Evolutionary conservation across 768 basidiomycete species (phyloP), one percentile per base, ranked within the genome.

Genomic region (Termitomyces sp.): DNA sequence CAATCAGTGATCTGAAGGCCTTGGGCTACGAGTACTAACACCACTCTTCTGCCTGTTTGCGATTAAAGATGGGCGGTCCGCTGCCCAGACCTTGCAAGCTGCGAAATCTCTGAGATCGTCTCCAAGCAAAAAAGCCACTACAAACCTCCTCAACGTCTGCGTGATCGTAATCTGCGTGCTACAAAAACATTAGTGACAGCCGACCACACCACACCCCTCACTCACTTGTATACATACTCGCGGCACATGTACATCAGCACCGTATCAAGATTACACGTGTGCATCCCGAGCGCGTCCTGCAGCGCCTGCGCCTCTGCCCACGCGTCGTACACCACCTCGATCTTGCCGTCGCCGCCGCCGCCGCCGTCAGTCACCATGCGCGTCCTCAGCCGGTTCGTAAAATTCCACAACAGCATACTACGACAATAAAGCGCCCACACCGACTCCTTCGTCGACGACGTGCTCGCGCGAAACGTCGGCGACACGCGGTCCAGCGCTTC

Each of bases 351-450:
- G n/a, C n/a, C n/a, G n/a, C n/a, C n/a, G n/a, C n/a, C n/a, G n/a
- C n/a, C n/a, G n/a, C n/a, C n/a, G 22, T 73, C 73, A 12, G 73
- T 68, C 56, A 75, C 75, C 0, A 59, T 31, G 13, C 75, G 74
- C 55, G 75, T 73, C 51, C 80, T 67, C 28, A 85, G 72, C 3
- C 82, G 81, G 49, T 78, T 77, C 61, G 83, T 85, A 65, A 84
- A 86, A 64, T 82, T 87, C 88, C 89, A 92, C 4, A 92, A 75
- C 10, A 92, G 78, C 86, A 92, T 88, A 66, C 83, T 84, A 34
- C 90, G 84, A 70, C 88, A 90, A 64, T 90, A 90, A 28, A 92
- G 73, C 0, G 88, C 90, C 90, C 90, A 92, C 1, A 92, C 78
- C 16, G 86, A 85, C 60, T 92, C 87, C 67, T 90, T 92, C 16